Evolutionary conservation across 768 basidiomycete genomes (phyloP).

Genomic region (Candolleomyces aberdarensis): DNA sequence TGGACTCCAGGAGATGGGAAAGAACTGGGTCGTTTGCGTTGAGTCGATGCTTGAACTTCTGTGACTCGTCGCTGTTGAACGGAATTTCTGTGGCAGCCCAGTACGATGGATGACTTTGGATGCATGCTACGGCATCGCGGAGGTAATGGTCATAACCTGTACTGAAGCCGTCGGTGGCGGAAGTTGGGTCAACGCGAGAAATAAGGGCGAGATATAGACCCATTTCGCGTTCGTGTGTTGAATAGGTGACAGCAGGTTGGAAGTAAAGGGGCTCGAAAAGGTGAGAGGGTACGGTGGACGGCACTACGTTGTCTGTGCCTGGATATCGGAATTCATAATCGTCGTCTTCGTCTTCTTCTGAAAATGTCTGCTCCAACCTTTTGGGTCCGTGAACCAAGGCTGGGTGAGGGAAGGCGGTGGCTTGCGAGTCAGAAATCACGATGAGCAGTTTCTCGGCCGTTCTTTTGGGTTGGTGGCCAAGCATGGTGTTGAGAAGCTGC

Average conservation of each 20-base stretch:
- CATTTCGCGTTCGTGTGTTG: slow-evolving; percentile 84
- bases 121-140: slow-evolving; percentile 64
- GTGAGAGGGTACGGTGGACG: slow-evolving; percentile 4
- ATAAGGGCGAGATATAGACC: slow-evolving; percentile 75
- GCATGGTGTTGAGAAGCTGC: slow-evolving; percentile 75
- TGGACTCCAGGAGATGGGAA: slow-evolving; percentile 61
- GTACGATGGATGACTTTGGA: slow-evolving; percentile 65
- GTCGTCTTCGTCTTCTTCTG: slow-evolving; percentile 50
- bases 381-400: slow-evolving; percentile 24
- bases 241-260: slow-evolving; percentile 71
- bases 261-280: slow-evolving; percentile 37
- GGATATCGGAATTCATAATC: slow-evolving; percentile 35
- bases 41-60: slow-evolving; percentile 64
- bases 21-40: slow-evolving; percentile 77
- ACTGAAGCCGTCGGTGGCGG: slow-evolving; percentile 70
- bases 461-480: slow-evolving; percentile 63
- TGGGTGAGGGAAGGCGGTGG: slow-evolving; percentile 73
- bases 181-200: slow-evolving; percentile 71
- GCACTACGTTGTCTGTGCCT: slow-evolving; percentile 28
- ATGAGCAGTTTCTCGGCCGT: slow-evolving; percentile 67
- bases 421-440: slow-evolving; percentile 63
- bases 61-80: slow-evolving; percentile 30
- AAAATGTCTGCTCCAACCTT: slow-evolving; percentile 17
- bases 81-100: slow-evolving; percentile 38
- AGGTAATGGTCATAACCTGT: slow-evolving; percentile 86